Evolutionary conservation across 495 filamentous ascomycete genomes (phyloP).

Genomic region (Penicillium coffeae): DNA sequence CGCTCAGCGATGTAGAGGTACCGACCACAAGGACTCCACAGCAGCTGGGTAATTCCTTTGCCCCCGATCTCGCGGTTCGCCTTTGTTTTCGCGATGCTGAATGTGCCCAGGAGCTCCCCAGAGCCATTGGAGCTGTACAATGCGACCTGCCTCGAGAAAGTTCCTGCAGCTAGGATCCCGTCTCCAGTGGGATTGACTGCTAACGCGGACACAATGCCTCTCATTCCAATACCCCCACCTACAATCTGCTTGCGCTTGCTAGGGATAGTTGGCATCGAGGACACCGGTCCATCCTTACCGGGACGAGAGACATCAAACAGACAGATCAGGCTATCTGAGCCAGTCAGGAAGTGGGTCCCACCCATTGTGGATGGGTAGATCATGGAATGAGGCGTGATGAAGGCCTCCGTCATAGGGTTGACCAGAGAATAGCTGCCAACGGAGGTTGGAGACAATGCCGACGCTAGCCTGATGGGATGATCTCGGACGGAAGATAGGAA

Average conservation of each 20-base stretch:
- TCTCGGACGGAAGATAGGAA: conserved; percentile 64
- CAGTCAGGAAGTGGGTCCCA: conserved; percentile 63
- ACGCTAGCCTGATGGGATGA: conserved; percentile 73
- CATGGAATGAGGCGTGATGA: conserved; percentile 71
- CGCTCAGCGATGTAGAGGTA: conserved; percentile 89
- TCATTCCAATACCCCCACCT: conserved; percentile 73
- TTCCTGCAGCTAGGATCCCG: conserved; percentile 75
- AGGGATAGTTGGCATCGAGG: conserved; percentile 66
- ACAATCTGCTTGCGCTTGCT: conserved; percentile 67
- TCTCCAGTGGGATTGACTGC: conserved; percentile 42
- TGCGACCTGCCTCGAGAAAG: conserved; percentile 70
- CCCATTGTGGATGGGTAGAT: conserved; percentile 55
- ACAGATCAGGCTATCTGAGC: conserved; percentile 67
- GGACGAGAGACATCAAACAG: conserved; percentile 72
- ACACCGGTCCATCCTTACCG: conserved; percentile 56
- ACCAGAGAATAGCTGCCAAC: conserved; percentile 67
- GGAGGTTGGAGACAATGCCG: conserved; percentile 45
- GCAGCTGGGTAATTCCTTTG: conserved; percentile 66
- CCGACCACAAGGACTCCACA: conserved; percentile 81
- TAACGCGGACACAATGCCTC: conserved; percentile 74
- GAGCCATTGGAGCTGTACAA: conserved; percentile 68
- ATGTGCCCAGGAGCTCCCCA: conserved; percentile 66
- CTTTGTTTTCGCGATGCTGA: conserved; percentile 43
- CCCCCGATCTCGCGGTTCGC: conserved; percentile 51
- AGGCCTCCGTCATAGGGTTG: conserved; percentile 71